Conservation (phyloP, 306 rosid genomes). For the Corylus americana region DNA sequence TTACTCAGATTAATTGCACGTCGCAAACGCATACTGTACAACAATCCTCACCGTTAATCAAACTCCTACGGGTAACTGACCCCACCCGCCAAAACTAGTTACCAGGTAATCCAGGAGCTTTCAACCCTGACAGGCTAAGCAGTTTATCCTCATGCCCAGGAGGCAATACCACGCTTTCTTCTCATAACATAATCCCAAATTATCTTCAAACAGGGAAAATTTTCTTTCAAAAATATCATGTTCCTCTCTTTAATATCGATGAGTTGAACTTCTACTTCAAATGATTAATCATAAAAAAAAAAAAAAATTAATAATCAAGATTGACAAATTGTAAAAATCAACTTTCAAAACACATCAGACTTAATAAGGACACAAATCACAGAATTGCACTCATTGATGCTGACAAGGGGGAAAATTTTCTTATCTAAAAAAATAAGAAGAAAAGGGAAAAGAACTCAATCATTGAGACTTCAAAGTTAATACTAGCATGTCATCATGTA, state of each 20-base stretch:
- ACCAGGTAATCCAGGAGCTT: too few relatives aligned
- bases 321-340: not conserved
- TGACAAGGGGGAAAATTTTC: not conserved
- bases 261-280: not conserved
- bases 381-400: not conserved
- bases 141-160: too few relatives aligned
- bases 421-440: too few relatives aligned
- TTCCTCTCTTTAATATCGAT: not conserved
- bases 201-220: not conserved
- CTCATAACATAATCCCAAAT: not conserved
- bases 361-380: not conserved
- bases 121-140: too few relatives aligned
- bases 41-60: too few relatives aligned
- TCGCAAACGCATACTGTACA: too few relatives aligned
- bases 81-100: too few relatives aligned
- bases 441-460: not conserved
- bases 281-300: not conserved
- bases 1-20: too few relatives aligned
- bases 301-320: too few relatives aligned
- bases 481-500: not conserved
- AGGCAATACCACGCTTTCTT: not conserved
- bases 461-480: not conserved
- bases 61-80: too few relatives aligned
- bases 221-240: not conserved
- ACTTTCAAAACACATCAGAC: too few relatives aligned